Evolutionary conservation across 176 grass and related monocot genomes (phyloP).

Genomic region (Otatea glauca): DNA sequence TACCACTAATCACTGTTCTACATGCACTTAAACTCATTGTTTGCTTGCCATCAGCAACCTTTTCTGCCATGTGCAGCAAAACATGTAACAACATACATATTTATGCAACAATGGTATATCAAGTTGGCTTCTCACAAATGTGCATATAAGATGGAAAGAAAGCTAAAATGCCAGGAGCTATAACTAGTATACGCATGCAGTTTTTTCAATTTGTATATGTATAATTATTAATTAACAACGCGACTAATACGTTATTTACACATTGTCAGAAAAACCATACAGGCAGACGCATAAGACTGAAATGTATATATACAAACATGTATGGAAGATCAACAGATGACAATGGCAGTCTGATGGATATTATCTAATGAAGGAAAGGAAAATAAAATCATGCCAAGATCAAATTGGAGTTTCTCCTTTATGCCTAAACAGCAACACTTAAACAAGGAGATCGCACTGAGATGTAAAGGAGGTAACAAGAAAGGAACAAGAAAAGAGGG

Average conservation of each 20-base stretch:
- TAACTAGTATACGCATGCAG: neutral
- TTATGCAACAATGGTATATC: neutral
- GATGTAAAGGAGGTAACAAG: neutral
- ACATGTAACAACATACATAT: neutral
- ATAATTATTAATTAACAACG: neutral
- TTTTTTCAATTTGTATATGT: neutral
- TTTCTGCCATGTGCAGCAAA: neutral
- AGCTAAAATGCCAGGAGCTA: neutral
- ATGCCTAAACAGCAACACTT: conserved; percentile 26
- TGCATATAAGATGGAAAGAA: neutral
- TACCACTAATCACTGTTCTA: neutral
- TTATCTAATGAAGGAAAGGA: neutral
- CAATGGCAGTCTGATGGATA: neutral
- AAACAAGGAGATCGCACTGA: conserved; percentile 16
- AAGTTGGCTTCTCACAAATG: neutral
- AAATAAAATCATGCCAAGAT: conserved; percentile 2
- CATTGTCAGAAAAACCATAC: neutral
- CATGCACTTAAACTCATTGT: neutral
- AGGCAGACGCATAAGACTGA: neutral
- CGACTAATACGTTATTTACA: neutral
- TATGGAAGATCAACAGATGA: neutral
- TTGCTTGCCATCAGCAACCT: neutral
- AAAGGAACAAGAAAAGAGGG: conserved; percentile 12
- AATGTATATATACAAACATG: neutral
- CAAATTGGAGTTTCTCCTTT: conserved; percentile 1